phyloP scores from a whole-genome alignment of 2,329 filamentous ascomycete species.

The Grosmannia serpens region DNA sequence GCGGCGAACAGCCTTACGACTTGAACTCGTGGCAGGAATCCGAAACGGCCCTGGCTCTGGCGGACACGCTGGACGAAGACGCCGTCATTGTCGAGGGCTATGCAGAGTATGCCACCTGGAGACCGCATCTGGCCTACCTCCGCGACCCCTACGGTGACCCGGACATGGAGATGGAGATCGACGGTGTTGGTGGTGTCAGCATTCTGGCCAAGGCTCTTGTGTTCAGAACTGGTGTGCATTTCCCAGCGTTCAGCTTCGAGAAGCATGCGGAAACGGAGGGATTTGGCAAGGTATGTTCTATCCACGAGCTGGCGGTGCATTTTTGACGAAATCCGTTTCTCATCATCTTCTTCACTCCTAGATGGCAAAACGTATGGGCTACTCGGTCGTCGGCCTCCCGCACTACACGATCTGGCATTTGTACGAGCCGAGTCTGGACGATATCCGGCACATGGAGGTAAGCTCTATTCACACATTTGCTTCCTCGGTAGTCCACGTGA shows the following conservation, averaged over 20 bases:
- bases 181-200: constrained; percentile 93
- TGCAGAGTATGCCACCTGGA: constrained; percentile 96
- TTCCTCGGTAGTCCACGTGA: background rate
- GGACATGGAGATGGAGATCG: constrained; percentile 99
- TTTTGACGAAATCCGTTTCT: background rate
- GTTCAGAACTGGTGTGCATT: constrained; percentile 90
- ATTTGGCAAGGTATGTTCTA: constrained; percentile 72
- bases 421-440: constrained; percentile 97
- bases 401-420: constrained; percentile 99
- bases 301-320: background rate
- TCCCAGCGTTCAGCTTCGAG: constrained; percentile 96
- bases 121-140: constrained; percentile 91
- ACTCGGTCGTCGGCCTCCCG: constrained; percentile 86
- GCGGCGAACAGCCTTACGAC: constrained; percentile 96
- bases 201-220: constrained; percentile 94
- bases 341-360: constrained; percentile 22
- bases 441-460: constrained; percentile 91
- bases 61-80: constrained; percentile 92
- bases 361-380: constrained; percentile 97
- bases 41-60: constrained; percentile 84
- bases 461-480: constrained; percentile 7
- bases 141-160: constrained; percentile 95
- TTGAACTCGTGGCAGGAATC: constrained; percentile 99
- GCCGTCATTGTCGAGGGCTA: constrained; percentile 98
- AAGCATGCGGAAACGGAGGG: constrained; percentile 98